These are phyloP conservation scores for Cenchrus purpureus DNA, from an alignment of 176 grass and related monocot genomes.

Conservation along the genomic window DNA sequence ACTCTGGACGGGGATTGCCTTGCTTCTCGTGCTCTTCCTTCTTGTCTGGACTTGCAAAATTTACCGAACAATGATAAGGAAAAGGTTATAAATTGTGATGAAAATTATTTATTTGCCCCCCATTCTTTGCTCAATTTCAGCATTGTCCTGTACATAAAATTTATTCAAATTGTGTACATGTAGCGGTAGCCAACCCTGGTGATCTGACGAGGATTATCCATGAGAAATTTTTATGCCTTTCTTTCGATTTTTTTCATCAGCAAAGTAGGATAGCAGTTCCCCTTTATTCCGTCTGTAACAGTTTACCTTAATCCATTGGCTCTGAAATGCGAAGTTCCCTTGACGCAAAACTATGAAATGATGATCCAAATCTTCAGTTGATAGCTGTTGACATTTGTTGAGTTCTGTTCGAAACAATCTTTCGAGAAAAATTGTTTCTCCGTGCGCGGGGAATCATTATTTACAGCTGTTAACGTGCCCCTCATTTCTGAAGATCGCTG, in stretches of 20 bases:
- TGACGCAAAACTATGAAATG: background rate
- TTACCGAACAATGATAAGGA: slow-evolving; percentile 72
- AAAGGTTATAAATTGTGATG: slow-evolving; percentile 57
- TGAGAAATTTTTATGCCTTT: slow-evolving; percentile 28
- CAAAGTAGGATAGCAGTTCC: slow-evolving; percentile 20
- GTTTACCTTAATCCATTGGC: background rate
- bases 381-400: background rate
- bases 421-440: background rate
- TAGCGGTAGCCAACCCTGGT: slow-evolving; percentile 44
- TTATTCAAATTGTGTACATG: slow-evolving; percentile 71
- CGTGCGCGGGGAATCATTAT: background rate
- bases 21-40: slow-evolving; percentile 60
- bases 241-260: background rate
- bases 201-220: slow-evolving; percentile 31
- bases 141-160: slow-evolving; percentile 85
- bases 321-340: slow-evolving; percentile 5
- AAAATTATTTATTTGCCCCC: slow-evolving; percentile 16
- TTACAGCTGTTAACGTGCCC: background rate
- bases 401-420: background rate
- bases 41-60: slow-evolving; percentile 83
- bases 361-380: background rate
- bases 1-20: slow-evolving; percentile 61
- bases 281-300: background rate
- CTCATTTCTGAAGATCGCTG: background rate
- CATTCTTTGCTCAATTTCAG: slow-evolving; percentile 62